Evolutionary conservation across 345 rosid species (phyloP), one percentile per base, ranked within the genome.

Genomic region (Gossypium rotundifolium): DNA sequence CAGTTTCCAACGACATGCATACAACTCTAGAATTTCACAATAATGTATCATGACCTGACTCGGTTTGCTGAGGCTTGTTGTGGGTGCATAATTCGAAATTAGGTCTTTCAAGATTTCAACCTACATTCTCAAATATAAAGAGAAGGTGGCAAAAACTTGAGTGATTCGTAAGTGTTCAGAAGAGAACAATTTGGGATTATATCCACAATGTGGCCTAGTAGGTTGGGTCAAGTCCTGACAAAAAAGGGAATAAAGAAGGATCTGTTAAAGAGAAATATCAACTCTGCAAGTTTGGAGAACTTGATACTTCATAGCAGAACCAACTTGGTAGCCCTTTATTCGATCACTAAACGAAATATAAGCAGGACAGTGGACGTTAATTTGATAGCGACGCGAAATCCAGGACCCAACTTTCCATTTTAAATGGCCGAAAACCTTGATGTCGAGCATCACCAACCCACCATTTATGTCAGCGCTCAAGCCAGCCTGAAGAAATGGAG

Each of bases 371-470:
- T 80, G 88, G 11, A 78, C 93, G 6, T 74, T 80, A 65, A 94
- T 52, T 1, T 74, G 89, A 74, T 94, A 94, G 72, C 71, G 72
- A 2, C 94, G 88, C 0, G 97, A 90, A 33, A 88, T 64, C 92
- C 90, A 90, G 3, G 96, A 76, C 2, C 98, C 98, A 10, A 91
- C 91, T 70, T 86, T 91, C 93, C 91, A 93, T 76, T 75, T 88
- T 27, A 90, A 70, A 23, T 53, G 72, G 45, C 96, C 97, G 0
- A 82, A 81, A 33, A 88, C 75, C 84, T 85, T 90, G 52, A 93
- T 63, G 40, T 85, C 77, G 17, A 91, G 20, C 55, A 91, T 76
- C 61, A 91, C 77, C 73, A 74, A 72, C 44, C 62, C 62, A 11
- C 89, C 83, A 42, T 58, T 76, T 57, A 78, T 69, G 75, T 93